Base-by-base conservation (phyloP, 305 asterid species). In the Rubia peregrina region DNA sequence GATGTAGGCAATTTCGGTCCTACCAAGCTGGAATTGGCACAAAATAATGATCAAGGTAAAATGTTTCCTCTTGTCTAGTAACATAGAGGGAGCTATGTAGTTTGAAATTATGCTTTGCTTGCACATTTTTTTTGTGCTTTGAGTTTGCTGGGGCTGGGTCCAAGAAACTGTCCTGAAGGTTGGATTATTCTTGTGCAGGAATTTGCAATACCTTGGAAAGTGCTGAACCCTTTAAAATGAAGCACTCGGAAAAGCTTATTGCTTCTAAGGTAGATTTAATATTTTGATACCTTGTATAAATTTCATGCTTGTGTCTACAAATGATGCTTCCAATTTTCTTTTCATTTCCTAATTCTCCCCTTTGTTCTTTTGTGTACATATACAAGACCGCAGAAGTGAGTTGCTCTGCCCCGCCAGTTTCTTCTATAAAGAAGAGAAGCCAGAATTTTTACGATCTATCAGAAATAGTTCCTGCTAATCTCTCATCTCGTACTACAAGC, bases 391-490 rank as follows among this genome's bases (percentile, higher is more conserved):
- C 81, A 44, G 17, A 79, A n/a, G 33, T 67, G 61, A 73, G 81
- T 67, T 67, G 77, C 82, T 80, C 85, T 61, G 61, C 44, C 76
- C 83, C 67, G 66, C 73, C 78, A n/a, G 64, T 68, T 68, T 80
- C 87, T 69, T 73, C 85, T 70, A 77, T 72, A 55, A 83, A 73
- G 64, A 87, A 86, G 73, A 84, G 61, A 73, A 67, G 71, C 61
- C 70, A 70, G 61, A 65, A 73, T 73, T 80, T 74, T 72, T 76
- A 68, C 78, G 61, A 60, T 61, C 74, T 80, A 76, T 72, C 75
- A 40, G 92, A 86, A 68, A 77, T 89, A 71, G 84, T 87, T 85
- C 96, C 99, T 74, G 99, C 99, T 68, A 94, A 94, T 77, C 88
- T 92, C 70, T 88, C 95, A 61, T 80, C 83, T 77, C 78, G 88